Evolutionary conservation across 768 basidiomycete species (phyloP).

Genomic region (Panus rudis): DNA sequence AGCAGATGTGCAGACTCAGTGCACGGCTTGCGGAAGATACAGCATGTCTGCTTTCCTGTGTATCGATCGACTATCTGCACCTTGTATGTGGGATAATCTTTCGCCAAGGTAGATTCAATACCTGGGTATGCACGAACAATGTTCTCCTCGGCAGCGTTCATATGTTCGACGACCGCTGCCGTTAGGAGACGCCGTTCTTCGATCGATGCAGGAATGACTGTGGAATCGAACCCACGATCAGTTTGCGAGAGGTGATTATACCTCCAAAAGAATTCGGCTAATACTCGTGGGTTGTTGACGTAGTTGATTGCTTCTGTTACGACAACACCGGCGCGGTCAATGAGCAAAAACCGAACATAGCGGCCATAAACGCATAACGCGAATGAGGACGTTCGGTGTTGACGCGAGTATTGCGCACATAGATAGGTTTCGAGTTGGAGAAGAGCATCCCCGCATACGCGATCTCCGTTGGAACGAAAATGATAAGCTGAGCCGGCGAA

Average conservation of each 20-base stretch:
- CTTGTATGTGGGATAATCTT: no score
- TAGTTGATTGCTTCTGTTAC: conserved; percentile 23
- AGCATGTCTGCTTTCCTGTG: background rate
- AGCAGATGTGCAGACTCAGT: background rate
- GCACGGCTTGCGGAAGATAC: background rate
- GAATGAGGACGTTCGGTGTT: conserved; percentile 25
- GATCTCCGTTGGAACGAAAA: background rate
- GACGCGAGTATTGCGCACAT: conserved; percentile 1
- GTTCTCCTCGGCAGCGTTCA: background rate
- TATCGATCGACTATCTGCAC: background rate
- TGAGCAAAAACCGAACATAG: conserved; percentile 26
- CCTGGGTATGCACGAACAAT: background rate
- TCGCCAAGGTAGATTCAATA: background rate
- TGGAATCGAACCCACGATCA: conserved; percentile 20
- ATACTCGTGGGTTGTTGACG: conserved; percentile 3
- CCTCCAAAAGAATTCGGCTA: conserved; percentile 22
- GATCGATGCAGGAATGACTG: conserved; percentile 13
- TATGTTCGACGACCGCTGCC: conserved; percentile 2
- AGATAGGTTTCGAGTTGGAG: background rate
- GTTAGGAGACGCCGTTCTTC: background rate
- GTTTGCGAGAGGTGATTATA: conserved; percentile 12
- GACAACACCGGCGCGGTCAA: conserved; percentile 28
- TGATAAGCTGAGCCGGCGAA: background rate
- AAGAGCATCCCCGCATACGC: background rate
- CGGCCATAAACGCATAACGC: conserved; percentile 20